phyloP scores from a whole-genome alignment of 2,329 filamentous ascomycete species.

The Monilinia polystroma region DNA sequence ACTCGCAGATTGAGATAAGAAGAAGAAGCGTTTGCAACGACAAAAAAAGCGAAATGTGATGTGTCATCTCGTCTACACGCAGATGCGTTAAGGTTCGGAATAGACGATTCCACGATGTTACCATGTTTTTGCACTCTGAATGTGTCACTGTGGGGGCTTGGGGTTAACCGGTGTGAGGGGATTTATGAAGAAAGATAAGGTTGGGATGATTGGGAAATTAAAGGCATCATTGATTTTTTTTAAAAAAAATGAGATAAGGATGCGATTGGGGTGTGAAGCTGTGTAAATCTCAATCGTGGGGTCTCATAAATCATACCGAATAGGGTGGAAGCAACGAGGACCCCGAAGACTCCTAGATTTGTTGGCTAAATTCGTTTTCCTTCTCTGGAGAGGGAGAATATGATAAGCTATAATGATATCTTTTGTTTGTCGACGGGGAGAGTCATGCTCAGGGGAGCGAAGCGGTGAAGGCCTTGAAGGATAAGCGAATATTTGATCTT shows the following conservation, averaged over 20 bases:
- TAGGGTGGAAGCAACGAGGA: neutral
- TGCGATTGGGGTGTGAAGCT: neutral
- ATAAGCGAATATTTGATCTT: slow-evolving; percentile 3
- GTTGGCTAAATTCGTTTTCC: neutral
- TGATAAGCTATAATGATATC: slow-evolving; percentile 8
- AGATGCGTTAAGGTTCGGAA: slow-evolving; percentile 13
- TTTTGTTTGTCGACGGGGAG: neutral
- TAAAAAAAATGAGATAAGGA: neutral
- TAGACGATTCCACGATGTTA: slow-evolving; percentile 14
- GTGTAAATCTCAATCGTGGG: neutral
- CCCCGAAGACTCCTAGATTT: neutral
- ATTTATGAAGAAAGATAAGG: neutral
- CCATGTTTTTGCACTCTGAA: neutral
- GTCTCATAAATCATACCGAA: neutral
- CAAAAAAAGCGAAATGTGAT: slow-evolving; percentile 10
- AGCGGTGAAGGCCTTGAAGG: neutral
- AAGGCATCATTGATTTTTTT: neutral
- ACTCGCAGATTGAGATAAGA: slow-evolving; percentile 7
- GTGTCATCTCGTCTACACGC: slow-evolving; percentile 12
- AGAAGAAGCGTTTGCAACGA: neutral
- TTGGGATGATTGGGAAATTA: neutral
- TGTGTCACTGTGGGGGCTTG: slow-evolving; percentile 7
- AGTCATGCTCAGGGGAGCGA: neutral
- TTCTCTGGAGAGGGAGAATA: neutral
- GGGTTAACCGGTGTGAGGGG: neutral